Conservation (phyloP, 495 filamentous ascomycete genomes). For the Sordaria brevicollis region DNA sequence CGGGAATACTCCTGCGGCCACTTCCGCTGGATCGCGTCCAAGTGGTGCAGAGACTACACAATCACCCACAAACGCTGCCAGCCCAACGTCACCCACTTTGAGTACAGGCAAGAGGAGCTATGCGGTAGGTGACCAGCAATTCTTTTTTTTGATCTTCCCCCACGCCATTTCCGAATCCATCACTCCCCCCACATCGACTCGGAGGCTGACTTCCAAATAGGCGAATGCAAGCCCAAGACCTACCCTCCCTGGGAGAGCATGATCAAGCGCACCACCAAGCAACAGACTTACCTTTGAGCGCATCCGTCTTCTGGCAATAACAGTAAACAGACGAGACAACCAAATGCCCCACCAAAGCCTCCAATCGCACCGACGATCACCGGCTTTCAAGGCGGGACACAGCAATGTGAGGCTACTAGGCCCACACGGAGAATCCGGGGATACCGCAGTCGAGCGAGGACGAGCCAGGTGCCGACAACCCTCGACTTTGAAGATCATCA, state of each 20-base stretch:
- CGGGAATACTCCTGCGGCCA: slow-evolving; percentile 32
- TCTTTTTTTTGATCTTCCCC: neutral
- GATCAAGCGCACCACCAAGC: slow-evolving; percentile 27
- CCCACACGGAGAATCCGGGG: neutral
- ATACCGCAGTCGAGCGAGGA: neutral
- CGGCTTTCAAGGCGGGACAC: neutral
- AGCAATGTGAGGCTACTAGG: neutral
- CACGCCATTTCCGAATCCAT: neutral
- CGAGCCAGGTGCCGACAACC: neutral
- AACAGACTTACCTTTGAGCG: slow-evolving; percentile 9
- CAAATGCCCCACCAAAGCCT: neutral
- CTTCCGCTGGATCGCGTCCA: slow-evolving; percentile 33
- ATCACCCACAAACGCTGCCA: slow-evolving; percentile 31
- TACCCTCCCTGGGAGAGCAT: slow-evolving; percentile 27
- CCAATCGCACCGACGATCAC: neutral
- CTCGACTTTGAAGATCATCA: neutral
- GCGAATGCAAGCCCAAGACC: slow-evolving; percentile 28
- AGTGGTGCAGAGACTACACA: slow-evolving; percentile 31
- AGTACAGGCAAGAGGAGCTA: slow-evolving; percentile 26
- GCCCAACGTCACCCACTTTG: slow-evolving; percentile 30
- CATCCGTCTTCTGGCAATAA: neutral
- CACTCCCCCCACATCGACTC: neutral
- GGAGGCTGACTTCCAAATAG: slow-evolving; percentile 12
- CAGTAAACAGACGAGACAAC: neutral
- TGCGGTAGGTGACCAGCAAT: slow-evolving; percentile 19